Base-by-base conservation (phyloP, 2,329 filamentous ascomycete genomes). In the Apiospora saccharicola region DNA sequence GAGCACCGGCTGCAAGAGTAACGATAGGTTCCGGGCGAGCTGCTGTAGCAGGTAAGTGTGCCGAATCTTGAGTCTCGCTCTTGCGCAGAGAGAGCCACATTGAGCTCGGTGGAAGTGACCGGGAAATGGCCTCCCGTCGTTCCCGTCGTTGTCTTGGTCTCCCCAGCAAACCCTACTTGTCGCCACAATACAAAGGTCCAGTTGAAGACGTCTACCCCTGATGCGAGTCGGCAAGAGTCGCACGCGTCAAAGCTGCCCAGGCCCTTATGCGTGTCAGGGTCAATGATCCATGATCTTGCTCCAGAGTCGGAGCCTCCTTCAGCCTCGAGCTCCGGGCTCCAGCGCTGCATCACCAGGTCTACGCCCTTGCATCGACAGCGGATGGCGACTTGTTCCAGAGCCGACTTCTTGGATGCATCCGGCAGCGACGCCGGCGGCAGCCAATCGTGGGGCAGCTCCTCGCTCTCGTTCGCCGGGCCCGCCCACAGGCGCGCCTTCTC, bases 1-100 rank as follows among this genome's bases (percentile, higher is more conserved):
- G 85, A 86, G 77, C 87, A 89, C 1, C 74, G 79, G 0, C 81
- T 81, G 77, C 86, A 89, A 73, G 85, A 88, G 72, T 86, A 88
- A 1, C 86, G 78, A 71, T 86, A 81, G 0, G 86, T 84, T 19
- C 81, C 82, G 0, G 82, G 77, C 0, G 85, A 86, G 68, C 85
- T 87, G 12, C 76, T 74, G 74, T 85, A 86, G 41, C 82, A 81
- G 0, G 79, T 75, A 5, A 88, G 78, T 0, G 84, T 87, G 0
- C 85, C 86, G 14, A 85, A 72, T 7, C 80, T 78, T 0, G 81
- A 72, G 69, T 86, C 83, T 7, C 80, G 78, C 0, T 72, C 30
- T 3, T 72, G 49, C 4, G 68, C 10, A 3, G 80, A 75, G 0
- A 86, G 78, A 0, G 83, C 81, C 0, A 75, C 75, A 49, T 81